Evolutionary conservation across 371 early-diverging fungal species (phyloP), one percentile per base, ranked within the genome.

Genomic region (Apophysomyces trapeziformis): DNA sequence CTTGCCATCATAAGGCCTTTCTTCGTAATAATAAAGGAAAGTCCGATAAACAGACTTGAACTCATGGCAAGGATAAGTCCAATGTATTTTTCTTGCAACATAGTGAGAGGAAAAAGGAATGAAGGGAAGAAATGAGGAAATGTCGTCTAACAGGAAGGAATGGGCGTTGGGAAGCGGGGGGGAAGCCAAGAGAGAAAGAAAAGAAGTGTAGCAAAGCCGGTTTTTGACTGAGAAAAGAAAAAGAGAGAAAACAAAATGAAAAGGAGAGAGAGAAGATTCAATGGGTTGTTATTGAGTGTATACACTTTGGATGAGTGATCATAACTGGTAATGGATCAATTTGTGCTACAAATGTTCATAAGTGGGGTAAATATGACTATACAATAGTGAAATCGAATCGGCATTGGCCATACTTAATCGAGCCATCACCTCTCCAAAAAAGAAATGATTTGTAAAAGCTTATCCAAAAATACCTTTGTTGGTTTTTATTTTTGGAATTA

Each of bases 21-120:
- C 77, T 96, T 96, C 54, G 95, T 95, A 71, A 96, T 80, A 60
- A 96, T 89, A 68, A 93, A 93, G 37, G 90, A 89, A 57, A 85
- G 82, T 43, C 96, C 96, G 70, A 95, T 95, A 73, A 94, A 86
- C 59, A 89, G 60, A 60, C 91, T 89, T 56, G 94, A 94, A 50
- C 86, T 76, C 65, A 95, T 77, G 69, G 96, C 96, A 36, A 96
- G 85, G 26, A 85, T 83, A 72, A 95, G 86, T 41, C 95, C 95
- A 68, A 94, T 88, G 67, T 93, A 91, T 71, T 92, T 94, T 68
- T 92, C 90, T 66, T 87, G 87, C 36, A 87, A 73, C 80, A 85
- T 82, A 13, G 21, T 62, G 63, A 38, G 32, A 26, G 32, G 32
- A 26, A 16, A 37, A 37, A 41, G 41, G 50, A 45, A 56, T 12